Evolutionary conservation across 2,329 filamentous ascomycete genomes (phyloP).

Genomic region (Cladosporium austrohemisphaericum): DNA sequence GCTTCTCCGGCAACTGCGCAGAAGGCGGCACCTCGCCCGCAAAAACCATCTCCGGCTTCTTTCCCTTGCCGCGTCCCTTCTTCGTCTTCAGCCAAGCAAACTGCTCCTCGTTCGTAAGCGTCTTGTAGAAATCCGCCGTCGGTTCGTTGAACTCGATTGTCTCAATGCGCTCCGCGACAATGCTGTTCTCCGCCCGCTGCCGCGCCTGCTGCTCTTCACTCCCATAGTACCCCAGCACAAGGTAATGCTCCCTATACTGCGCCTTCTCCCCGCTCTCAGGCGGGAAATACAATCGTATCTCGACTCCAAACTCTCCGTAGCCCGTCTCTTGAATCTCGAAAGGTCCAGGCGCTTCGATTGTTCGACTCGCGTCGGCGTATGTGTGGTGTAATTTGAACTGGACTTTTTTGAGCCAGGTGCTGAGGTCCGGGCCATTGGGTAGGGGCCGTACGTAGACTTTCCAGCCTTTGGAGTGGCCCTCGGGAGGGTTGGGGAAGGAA

Average conservation of each 20-base stretch:
- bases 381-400: conserved; percentile 98
- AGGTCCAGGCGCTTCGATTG: conserved; percentile 67
- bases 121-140: conserved; percentile 84
- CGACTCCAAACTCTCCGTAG: conserved; percentile 97
- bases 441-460: conserved; percentile 88
- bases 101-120: conserved; percentile 71
- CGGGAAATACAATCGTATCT: conserved; percentile 90
- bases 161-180: conserved; percentile 81
- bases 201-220: conserved; percentile 67
- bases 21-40: conserved; percentile 58
- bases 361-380: conserved; percentile 85
- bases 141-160: conserved; percentile 97
- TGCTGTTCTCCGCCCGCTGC: conserved; percentile 60
- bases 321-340: conserved; percentile 90
- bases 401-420: conserved; percentile 93
- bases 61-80: conserved; percentile 54
- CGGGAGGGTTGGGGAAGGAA: conserved; percentile 72
- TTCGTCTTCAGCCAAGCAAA: conserved; percentile 51
- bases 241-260: conserved; percentile 88
- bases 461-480: conserved; percentile 96
- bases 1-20: conserved; percentile 70
- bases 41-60: conserved; percentile 48
- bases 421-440: conserved; percentile 78
- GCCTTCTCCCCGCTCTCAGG: conserved; percentile 87
- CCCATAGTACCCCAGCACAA: conserved; percentile 88